A percentile compares a stretch with the other conserved stretches of the same genome.
Evolutionary conservation across 768 basidiomycete species (phyloP).

Genomic region (Saitozyma podzolica): DNA sequence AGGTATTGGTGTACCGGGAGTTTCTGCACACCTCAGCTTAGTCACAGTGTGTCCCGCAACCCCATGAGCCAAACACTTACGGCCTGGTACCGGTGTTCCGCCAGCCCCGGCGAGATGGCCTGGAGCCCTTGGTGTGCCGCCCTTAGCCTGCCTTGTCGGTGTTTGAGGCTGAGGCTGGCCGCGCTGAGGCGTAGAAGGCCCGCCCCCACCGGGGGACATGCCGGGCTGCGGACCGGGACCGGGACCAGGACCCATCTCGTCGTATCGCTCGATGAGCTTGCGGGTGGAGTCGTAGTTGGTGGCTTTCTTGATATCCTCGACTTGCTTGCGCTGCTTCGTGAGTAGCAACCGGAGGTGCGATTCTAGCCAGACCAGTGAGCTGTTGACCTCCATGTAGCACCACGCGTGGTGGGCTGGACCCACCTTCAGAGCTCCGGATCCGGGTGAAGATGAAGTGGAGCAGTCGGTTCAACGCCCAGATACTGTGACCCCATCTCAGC

Average conservation of each 20-base stretch:
- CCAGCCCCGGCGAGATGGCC: constrained; percentile 46
- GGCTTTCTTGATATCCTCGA: constrained; percentile 96
- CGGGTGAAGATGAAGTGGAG: constrained; percentile 39
- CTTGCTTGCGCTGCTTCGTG: constrained; percentile 75
- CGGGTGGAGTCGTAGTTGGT: constrained; percentile 93
- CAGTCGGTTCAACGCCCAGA: constrained; percentile 35
- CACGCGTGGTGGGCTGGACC: constrained; percentile 3
- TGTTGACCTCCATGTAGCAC: not conserved
- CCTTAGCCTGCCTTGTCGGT: constrained; percentile 6
- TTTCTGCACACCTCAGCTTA: constrained; percentile 1
- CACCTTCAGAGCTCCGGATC: constrained; percentile 45
- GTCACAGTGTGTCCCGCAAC: too few species aligned
- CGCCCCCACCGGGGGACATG: not conserved
- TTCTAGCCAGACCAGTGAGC: constrained; percentile 58
- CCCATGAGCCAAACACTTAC: constrained; percentile 3
- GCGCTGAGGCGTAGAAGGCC: constrained; percentile 18
- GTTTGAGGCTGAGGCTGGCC: constrained; percentile 18
- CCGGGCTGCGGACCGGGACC: not conserved
- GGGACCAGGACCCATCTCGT: constrained; percentile 56
- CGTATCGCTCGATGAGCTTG: constrained; percentile 85
- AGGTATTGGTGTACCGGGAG: constrained; percentile 17
- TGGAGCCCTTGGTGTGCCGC: constrained; percentile 43
- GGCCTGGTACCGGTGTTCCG: constrained; percentile 33
- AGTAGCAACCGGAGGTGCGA: constrained; percentile 71
- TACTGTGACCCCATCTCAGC: constrained; percentile 11